These are phyloP conservation scores for Chloranthus sessilifolius DNA, from an alignment of 164 flowering plant species.

Conservation along the genomic window DNA sequence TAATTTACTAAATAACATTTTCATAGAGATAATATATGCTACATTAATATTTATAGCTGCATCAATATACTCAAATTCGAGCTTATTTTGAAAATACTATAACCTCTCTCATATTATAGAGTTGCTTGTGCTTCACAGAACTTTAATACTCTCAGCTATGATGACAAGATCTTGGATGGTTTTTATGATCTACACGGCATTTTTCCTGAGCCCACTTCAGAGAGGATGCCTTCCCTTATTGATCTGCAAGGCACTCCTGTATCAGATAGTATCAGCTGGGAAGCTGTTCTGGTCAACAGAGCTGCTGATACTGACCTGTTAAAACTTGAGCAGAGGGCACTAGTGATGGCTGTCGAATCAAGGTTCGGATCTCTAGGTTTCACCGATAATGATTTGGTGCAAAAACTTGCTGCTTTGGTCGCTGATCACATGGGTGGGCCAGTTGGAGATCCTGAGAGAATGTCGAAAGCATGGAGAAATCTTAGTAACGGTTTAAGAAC, in stretches of 20 bases:
- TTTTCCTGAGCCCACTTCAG: slow-evolving; percentile 40
- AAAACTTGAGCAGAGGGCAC: slow-evolving; percentile 65
- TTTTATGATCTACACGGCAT: slow-evolving; percentile 84
- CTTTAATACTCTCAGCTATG: slow-evolving; percentile 76
- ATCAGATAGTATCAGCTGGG: slow-evolving; percentile 64
- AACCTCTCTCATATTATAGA: slow-evolving; percentile 50
- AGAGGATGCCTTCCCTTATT: slow-evolving; percentile 79
- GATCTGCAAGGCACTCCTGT: slow-evolving; percentile 78
- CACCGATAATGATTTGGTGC: slow-evolving; percentile 36
- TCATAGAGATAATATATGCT: too few relatives aligned
- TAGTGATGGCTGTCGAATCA: slow-evolving; percentile 43
- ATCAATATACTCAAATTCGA: too few relatives aligned
- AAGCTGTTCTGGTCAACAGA: slow-evolving; percentile 73
- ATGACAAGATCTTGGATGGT: slow-evolving; percentile 90
- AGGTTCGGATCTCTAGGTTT: slow-evolving; percentile 33
- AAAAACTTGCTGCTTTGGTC: slow-evolving; percentile 59
- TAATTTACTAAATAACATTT: too few relatives aligned
- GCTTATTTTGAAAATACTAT: too few relatives aligned
- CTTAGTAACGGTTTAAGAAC: slow-evolving; percentile 48
- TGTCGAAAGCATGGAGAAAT: slow-evolving; percentile 56
- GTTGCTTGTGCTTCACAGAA: slow-evolving; percentile 69
- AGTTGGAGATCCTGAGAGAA: slow-evolving; percentile 66
- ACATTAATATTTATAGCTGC: too few relatives aligned
- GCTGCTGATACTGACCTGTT: slow-evolving; percentile 63
- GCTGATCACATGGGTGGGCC: slow-evolving; percentile 89